Evolutionary conservation across 2,329 filamentous ascomycete genomes (phyloP).

Genomic region (Mariannaea elegans): DNA sequence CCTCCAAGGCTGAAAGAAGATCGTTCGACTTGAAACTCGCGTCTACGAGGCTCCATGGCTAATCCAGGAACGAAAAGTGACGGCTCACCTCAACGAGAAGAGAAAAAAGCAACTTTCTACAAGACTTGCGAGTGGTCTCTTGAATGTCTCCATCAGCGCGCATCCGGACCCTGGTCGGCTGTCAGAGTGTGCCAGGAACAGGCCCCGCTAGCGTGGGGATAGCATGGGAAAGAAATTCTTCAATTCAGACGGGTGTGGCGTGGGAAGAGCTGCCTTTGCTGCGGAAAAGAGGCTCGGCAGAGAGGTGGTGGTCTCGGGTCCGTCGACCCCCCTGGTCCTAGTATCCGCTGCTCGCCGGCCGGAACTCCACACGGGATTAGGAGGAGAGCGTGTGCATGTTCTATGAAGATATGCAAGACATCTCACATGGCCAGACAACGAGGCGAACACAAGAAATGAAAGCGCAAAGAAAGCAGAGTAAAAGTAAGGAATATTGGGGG

Average conservation of each 20-base stretch:
- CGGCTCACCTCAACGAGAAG: constrained; percentile 24
- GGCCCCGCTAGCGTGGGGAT: constrained; percentile 14
- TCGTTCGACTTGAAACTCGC: constrained; percentile 29
- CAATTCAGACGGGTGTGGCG: constrained; percentile 14
- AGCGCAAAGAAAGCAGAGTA: not conserved
- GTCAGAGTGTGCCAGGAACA: constrained; percentile 20
- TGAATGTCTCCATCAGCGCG: constrained; percentile 22
- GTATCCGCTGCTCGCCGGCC: constrained; percentile 29
- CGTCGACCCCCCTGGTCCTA: constrained; percentile 23
- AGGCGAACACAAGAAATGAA: constrained; percentile 1
- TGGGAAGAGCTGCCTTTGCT: constrained; percentile 2
- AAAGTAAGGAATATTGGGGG: not conserved
- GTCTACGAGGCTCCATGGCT: constrained; percentile 7
- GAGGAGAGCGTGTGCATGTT: not conserved
- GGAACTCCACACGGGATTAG: constrained; percentile 8
- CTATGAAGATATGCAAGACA: constrained; percentile 13
- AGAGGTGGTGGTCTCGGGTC: constrained; percentile 14
- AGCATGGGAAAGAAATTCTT: constrained; percentile 17
- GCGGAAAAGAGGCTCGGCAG: constrained; percentile 20
- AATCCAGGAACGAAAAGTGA: constrained; percentile 30
- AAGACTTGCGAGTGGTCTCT: constrained; percentile 6
- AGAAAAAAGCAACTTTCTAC: constrained; percentile 21
- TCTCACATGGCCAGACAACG: constrained; percentile 21
- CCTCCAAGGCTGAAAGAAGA: constrained; percentile 26
- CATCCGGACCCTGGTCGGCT: constrained; percentile 18